Base-by-base conservation (phyloP, 108 stramenopile genomes). In the Parietichytrium sp. region DNA sequence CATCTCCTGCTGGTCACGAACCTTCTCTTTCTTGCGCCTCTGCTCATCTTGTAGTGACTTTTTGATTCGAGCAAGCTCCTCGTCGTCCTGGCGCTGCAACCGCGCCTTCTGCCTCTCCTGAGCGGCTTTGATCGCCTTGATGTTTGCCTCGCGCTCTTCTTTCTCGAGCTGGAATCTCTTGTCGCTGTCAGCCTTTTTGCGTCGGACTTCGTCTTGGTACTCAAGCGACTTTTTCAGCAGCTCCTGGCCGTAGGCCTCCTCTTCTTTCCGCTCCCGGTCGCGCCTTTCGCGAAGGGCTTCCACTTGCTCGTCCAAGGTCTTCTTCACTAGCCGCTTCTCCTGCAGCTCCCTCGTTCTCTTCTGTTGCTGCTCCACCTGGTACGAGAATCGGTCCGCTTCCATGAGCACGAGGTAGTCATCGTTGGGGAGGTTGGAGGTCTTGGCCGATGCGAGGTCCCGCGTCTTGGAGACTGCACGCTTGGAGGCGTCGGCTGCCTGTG, bases 221-320 rank as follows among this genome's bases (percentile, higher is more conserved):
- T 33, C 61, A 1, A 33, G 61, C 8, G 61, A n/a, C 7, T 72
- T 23, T 1, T 6, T 25, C 6, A 15, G 20, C 8, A 72, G 10
- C 20, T 72, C 6, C 42, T 72, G 16, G 33, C 61, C 61, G 42
- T 72, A 72, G 0, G 6, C 61, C 20, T 72, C 61, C 6, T 7
- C 61, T 42, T 72, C 61, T 72, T 72, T 72, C 23, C 61, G 61
- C 61, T 72, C 61, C 1, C 10, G 61, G 6, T 72, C 42, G 20
- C 61, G 61, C 20, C 61, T 33, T 10, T 31, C 38, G 16, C 25
- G 61, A 7, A 72, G 10, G 33, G 10, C 61, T 2, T 25, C n/a
- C 20, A 72, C 61, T 20, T 72, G 61, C 61, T 72, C 42, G 20
- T 72, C 61, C 0, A 72, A 42, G 1, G 42, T 25, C 10, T 72